Conservation (phyloP, 1,284 basidiomycete species). For the Cronartium ribicola region DNA sequence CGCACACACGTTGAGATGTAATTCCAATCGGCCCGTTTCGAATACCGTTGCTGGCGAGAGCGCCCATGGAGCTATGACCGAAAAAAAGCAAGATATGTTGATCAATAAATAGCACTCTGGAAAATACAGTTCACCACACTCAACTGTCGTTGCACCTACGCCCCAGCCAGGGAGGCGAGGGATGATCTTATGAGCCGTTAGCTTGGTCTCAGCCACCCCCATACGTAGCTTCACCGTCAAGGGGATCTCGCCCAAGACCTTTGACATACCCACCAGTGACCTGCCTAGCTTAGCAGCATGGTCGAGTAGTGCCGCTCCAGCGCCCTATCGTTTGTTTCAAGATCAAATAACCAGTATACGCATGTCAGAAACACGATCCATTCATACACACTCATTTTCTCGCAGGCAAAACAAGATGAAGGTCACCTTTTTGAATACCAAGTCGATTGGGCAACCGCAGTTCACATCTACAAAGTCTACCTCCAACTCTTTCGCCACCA, state of each 20-base stretch:
- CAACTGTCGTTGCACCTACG: conserved; percentile 71
- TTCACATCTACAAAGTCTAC: conserved; percentile 93
- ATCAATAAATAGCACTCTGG: background rate
- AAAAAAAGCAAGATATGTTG: background rate
- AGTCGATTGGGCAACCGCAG: conserved; percentile 93
- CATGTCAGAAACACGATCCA: no score
- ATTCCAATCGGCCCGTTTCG: conserved; percentile 50
- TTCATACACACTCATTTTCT: no score
- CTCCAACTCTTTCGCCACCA: conserved; percentile 57
- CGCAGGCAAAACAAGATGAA: background rate
- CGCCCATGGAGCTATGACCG: conserved; percentile 70
- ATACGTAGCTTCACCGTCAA: conserved; percentile 93
- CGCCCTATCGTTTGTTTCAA: conserved; percentile 50
- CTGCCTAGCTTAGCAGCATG: conserved; percentile 73
- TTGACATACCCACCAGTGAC: conserved; percentile 86
- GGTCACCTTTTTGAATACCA: conserved; percentile 54
- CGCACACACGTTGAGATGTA: conserved; percentile 43
- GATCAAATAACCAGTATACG: conserved; percentile 24
- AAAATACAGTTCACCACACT: background rate
- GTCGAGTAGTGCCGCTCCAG: conserved; percentile 66
- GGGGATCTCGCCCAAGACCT: conserved; percentile 82
- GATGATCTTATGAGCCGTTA: conserved; percentile 75
- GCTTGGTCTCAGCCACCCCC: conserved; percentile 68
- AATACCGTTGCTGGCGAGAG: conserved; percentile 50
- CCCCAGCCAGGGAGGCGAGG: conserved; percentile 71